Conservation (phyloP, 2,329 filamentous ascomycete genomes). For the Colletotrichum lindemuthianum region DNA sequence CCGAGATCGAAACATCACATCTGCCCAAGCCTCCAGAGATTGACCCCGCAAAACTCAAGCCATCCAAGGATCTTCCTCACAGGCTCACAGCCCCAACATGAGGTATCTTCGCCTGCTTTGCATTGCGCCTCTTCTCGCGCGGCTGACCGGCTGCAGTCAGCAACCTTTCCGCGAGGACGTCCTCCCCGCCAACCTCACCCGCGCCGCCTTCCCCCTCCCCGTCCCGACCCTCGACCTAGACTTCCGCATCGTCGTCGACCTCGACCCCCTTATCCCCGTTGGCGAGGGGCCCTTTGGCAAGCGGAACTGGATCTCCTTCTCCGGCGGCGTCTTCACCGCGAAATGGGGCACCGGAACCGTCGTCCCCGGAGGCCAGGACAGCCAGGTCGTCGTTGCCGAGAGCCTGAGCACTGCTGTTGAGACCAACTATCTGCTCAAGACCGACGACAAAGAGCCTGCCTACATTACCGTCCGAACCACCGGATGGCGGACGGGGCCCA, state of each 20-base stretch:
- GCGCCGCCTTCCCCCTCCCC: constrained; percentile 54
- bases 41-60: neutral
- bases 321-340: constrained; percentile 58
- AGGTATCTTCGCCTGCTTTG: neutral
- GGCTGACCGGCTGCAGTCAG: neutral
- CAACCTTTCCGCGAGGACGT: constrained; percentile 20
- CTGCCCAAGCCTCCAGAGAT: too few species aligned
- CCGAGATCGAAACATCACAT: too few species aligned
- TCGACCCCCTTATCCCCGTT: constrained; percentile 55
- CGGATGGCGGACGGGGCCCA: constrained; percentile 58
- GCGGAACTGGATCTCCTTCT: constrained; percentile 61
- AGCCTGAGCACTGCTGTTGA: constrained; percentile 48
- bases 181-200: constrained; percentile 48
- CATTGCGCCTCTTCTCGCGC: neutral
- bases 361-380: constrained; percentile 51
- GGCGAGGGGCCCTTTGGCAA: constrained; percentile 51
- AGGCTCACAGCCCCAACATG: too few species aligned
- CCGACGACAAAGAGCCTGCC: constrained; percentile 57
- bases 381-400: constrained; percentile 44
- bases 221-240: constrained; percentile 59
- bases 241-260: constrained; percentile 59
- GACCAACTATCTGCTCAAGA: constrained; percentile 60
- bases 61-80: too few species aligned
- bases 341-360: constrained; percentile 60
- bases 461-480: constrained; percentile 46